Conservation (phyloP, 345 rosid genomes). For the Bruguiera gymnorhiza region DNA sequence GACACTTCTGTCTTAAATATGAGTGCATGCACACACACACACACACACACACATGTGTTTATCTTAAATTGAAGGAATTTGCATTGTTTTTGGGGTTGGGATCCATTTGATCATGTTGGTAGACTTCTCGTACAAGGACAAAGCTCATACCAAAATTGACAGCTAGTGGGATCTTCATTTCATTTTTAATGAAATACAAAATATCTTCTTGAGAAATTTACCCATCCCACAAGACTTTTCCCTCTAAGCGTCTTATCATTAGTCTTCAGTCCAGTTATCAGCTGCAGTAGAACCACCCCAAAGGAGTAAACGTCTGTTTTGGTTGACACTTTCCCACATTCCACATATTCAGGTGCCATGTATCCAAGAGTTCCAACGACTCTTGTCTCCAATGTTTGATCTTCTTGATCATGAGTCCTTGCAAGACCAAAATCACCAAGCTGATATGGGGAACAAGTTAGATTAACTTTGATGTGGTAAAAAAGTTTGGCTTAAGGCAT, state of each 20-base stretch:
- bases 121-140: no score
- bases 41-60: no score
- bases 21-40: no score
- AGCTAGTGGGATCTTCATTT: not conserved
- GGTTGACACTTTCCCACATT: constrained; percentile 53
- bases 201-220: constrained; percentile 11
- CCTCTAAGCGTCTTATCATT: constrained; percentile 57
- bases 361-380: constrained; percentile 59
- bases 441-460: constrained; percentile 22
- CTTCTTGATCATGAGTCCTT: constrained; percentile 41
- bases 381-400: constrained; percentile 47
- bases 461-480: not conserved
- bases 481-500: not conserved
- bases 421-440: constrained; percentile 75
- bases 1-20: no score
- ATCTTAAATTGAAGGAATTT: no score
- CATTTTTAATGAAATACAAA: not conserved
- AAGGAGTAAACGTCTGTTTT: constrained; percentile 70
- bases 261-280: constrained; percentile 58
- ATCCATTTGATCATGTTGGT: no score
- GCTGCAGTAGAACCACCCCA: constrained; percentile 60
- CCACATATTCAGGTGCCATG: constrained; percentile 71
- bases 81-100: no score
- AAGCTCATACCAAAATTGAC: no score
- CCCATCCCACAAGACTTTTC: constrained; percentile 73